These are phyloP conservation scores for Wickerhamiella parazyma DNA, from an alignment of 805 yeast genomes.

Conservation along the genomic window DNA sequence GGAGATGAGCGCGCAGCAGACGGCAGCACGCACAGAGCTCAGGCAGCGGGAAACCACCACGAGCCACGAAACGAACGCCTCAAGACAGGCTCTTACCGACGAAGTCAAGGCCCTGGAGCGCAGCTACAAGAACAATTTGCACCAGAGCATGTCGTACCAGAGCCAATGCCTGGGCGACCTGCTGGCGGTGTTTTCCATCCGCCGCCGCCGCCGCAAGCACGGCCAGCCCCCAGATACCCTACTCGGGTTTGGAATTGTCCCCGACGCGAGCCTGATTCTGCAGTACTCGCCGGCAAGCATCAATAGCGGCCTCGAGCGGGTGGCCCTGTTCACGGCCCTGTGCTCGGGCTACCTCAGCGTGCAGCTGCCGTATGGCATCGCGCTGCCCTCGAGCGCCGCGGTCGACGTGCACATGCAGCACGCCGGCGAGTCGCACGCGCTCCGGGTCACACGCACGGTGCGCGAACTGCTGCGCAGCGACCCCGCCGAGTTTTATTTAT, in stretches of 20 bases:
- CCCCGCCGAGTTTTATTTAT: constrained; percentile 22
- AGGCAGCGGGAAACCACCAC: constrained; percentile 1
- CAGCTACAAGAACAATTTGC: constrained; percentile 15
- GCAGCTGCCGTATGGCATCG: constrained; percentile 22
- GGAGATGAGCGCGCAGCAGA: neutral
- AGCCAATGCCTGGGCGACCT: constrained; percentile 17
- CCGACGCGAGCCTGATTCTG: constrained; percentile 22
- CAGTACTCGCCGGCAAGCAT: constrained; percentile 22
- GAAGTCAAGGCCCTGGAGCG: constrained; percentile 12
- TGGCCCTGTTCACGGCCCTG: constrained; percentile 22
- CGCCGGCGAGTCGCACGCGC: constrained; percentile 3
- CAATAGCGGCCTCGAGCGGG: constrained; percentile 25
- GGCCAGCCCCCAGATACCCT: constrained; percentile 13
- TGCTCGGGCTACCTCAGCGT: constrained; percentile 24
- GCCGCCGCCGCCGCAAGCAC: constrained; percentile 6
- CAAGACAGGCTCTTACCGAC: neutral
- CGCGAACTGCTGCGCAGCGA: constrained; percentile 20
- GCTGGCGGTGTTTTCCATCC: constrained; percentile 17
- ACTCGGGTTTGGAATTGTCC: constrained; percentile 23
- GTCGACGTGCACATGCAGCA: constrained; percentile 12
- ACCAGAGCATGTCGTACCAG: constrained; percentile 16
- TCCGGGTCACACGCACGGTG: constrained; percentile 14
- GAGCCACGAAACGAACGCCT: neutral
- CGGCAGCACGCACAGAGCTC: neutral
- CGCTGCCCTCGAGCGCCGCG: constrained; percentile 19